Base-by-base conservation (phyloP, 2,329 filamentous ascomycete species). In the Tolypocladium album region DNA sequence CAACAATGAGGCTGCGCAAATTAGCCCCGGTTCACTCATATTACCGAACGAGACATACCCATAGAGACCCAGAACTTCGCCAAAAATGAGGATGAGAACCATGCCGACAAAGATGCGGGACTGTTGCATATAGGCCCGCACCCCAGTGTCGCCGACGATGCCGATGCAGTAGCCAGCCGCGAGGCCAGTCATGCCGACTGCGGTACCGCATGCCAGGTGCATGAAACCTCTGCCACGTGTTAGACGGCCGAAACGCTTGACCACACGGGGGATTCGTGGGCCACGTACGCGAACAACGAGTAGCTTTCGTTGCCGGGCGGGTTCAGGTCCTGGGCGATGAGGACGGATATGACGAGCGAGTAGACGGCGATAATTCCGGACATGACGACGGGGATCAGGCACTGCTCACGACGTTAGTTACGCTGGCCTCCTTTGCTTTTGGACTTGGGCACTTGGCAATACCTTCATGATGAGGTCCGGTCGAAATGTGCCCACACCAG, bases 341-440 rank as follows among this genome's bases (percentile, higher is more conserved):
- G 85, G 70, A 99, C 94, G 22, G 93, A 89, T 67, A 99, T 92
- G 70, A 99, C 94, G 67, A 99, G 89, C 58, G 92, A 90, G 78
- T 99, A 99, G 67, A 99, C 94, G 61, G 94, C 94, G 70, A 99
- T 91, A 73, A 99, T 99, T 85, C 94, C 94, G 68, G 94, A 96
- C 94, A 99, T 99, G 80, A 99, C 88, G 66, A 94, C 89, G 64
- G 90, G 89, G 67, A 93, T 92, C 58, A 93, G 79, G 60, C 88
- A 92, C 89, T 92, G 67, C 27, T 11, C 52, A 11, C 17, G n/a
- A 24, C 20, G 39, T 59, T 53, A 59, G 39, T 0, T n/a, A 13
- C 17, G 17, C 17, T 38, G 31, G 31, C 27, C 12, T 42, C 24
- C 40, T 9, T 20, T 6, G 45, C 5, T 34, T 22, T 38, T 31